Conservation (phyloP, 1,284 basidiomycete species). For the Leccinum insolens region DNA sequence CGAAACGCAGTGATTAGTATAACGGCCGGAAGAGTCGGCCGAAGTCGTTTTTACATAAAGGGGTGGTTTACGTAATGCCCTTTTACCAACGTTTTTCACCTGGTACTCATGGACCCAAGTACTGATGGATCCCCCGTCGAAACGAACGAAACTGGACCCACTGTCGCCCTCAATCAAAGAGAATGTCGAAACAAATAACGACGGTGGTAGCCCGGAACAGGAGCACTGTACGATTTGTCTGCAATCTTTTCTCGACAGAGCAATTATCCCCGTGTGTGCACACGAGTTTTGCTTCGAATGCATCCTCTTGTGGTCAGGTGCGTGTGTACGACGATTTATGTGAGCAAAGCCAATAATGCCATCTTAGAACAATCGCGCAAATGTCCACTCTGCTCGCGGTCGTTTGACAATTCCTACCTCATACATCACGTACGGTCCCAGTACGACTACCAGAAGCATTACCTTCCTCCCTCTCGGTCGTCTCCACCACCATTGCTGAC, state of each 20-base stretch:
- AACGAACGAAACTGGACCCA: conserved; percentile 36
- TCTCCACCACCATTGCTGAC: conserved; percentile 46
- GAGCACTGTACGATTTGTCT: conserved; percentile 76
- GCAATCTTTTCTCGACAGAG: conserved; percentile 73
- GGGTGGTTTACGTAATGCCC: not conserved
- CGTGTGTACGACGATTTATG: conserved; percentile 12
- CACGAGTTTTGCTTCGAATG: conserved; percentile 93
- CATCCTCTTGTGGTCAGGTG: conserved; percentile 81
- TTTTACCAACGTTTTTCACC: not conserved
- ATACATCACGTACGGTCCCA: conserved; percentile 80
- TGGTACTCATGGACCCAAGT: not conserved
- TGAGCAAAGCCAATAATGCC: not conserved
- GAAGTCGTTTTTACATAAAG: not conserved
- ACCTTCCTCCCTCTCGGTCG: conserved; percentile 66
- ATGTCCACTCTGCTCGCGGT: conserved; percentile 82
- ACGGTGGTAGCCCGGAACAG: conserved; percentile 3
- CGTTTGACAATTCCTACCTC: conserved; percentile 69
- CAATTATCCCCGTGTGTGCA: conserved; percentile 78
- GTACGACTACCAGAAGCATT: conserved; percentile 81
- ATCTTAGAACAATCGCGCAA: conserved; percentile 65
- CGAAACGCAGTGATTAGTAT: too few species aligned
- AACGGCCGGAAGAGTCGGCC: too few species aligned
- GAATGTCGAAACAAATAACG: not conserved
- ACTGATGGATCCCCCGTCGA: conserved; percentile 20
- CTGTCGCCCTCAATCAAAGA: not conserved